Base-by-base conservation (phyloP, 1,139 yeast genomes). In the Lodderomyces jiufengensis region DNA sequence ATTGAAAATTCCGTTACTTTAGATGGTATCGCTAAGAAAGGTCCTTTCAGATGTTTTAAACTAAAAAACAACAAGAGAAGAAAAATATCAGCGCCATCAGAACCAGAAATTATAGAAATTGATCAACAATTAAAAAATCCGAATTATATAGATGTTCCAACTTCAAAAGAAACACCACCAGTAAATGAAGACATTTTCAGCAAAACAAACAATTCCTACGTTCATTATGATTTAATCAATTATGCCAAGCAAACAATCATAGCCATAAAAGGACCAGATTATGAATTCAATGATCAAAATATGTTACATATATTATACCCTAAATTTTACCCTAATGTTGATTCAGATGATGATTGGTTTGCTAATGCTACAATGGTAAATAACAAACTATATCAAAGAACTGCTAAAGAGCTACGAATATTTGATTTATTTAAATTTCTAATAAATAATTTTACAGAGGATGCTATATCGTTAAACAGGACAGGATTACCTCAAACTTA, bases 241-340 rank as follows among this genome's bases (percentile, higher is more conserved):
- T 58, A 49, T 31, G 73, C 76, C 14, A 67, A 65, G 39, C 54
- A 70, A 35, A 61, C 74, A 2, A 65, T 66, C 23, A 40, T 62
- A 33, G 74, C 73, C 15, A 64, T 70, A 14, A 70, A 68, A 41
- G 76, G 76, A 4, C 53, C 63, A 2, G 49, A 58, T 32, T 67
- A 64, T 46, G 45, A 52, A 14, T 56, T 67, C 39, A 59, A 57
- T 33, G 73, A 68, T 38, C 76, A 70, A 43, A 68, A 67, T 41
- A 62, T 68, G 59, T 54, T 68, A 37, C 75, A 70, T 42, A 68
- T 70, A n/a, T 51, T 69, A 14, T 68, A 69, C 45, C 76, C 76
- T 12, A 67, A 67, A 36, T 67, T 66, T 47, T 70, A 63, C 38
- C 73, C 74, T 29, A 68, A 69, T 37, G 55, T 63, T 18, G 73